phyloP scores from a whole-genome alignment of 176 grass and related monocot genomes.

The Zoysia japonica region DNA sequence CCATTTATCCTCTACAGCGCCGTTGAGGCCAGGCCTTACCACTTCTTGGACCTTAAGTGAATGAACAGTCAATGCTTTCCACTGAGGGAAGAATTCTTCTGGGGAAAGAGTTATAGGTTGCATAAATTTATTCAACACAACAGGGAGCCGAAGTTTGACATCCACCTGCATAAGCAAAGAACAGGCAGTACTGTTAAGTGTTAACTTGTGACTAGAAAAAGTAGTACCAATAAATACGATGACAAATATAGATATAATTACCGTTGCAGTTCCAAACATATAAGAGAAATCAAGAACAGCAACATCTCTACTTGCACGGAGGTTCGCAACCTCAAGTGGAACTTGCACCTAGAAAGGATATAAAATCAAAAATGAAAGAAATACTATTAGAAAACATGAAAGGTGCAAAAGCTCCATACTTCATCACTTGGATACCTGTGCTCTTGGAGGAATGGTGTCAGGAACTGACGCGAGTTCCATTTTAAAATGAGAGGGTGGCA shows the following conservation, averaged over 20 bases:
- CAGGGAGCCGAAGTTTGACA: constrained; percentile 75
- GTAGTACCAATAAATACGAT: constrained; percentile 20
- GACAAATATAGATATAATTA: constrained; percentile 24
- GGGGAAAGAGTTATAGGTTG: constrained; percentile 78
- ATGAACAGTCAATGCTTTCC: constrained; percentile 85
- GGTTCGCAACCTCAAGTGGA: constrained; percentile 85
- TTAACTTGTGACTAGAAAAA: constrained; percentile 21
- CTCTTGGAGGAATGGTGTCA: constrained; percentile 93
- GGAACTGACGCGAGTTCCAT: constrained; percentile 83
- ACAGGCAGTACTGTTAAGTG: not conserved
- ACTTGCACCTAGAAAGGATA: constrained; percentile 80
- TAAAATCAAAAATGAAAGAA: constrained; percentile 14
- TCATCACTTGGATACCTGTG: constrained; percentile 63
- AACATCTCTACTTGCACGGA: constrained; percentile 91
- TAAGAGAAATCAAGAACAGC: constrained; percentile 99
- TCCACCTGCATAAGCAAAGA: constrained; percentile 67
- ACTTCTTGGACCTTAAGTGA: constrained; percentile 97
- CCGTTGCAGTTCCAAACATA: constrained; percentile 74
- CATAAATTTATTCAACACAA: constrained; percentile 91
- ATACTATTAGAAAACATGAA: not conserved
- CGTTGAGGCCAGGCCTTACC: constrained; percentile 46
- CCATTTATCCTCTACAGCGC: constrained; percentile 12
- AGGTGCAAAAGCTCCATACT: not conserved
- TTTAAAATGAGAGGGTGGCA: constrained; percentile 86
- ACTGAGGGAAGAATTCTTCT: constrained; percentile 94